These are phyloP conservation scores for Talaromyces marneffei DNA, from an alignment of 2,329 filamentous ascomycete species.

Conservation along the genomic window DNA sequence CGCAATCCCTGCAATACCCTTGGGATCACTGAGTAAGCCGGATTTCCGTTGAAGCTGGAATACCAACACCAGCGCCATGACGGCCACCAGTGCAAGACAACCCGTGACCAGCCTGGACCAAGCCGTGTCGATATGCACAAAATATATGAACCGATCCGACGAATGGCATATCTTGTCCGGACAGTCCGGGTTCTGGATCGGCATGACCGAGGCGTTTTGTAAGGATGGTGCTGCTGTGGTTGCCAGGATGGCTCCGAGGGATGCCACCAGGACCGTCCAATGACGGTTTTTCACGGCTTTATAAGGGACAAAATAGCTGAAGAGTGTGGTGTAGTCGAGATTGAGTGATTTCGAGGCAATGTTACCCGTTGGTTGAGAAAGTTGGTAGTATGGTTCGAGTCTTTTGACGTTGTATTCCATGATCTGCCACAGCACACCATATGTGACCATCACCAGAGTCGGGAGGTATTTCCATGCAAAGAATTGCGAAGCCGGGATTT, in stretches of 20 bases:
- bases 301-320: constrained; percentile 43
- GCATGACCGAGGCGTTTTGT: constrained; percentile 42
- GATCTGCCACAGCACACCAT: constrained; percentile 47
- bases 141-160: constrained; percentile 29
- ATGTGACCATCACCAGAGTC: constrained; percentile 44
- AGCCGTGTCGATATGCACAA: constrained; percentile 37
- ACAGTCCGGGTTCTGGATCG: constrained; percentile 30
- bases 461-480: constrained; percentile 39
- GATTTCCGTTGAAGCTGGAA: constrained; percentile 44
- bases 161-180: constrained; percentile 21
- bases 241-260: constrained; percentile 41
- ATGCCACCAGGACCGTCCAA: constrained; percentile 44
- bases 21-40: constrained; percentile 44
- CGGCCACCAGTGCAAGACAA: constrained; percentile 37
- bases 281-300: constrained; percentile 42
- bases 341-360: constrained; percentile 38
- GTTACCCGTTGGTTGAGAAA: constrained; percentile 29
- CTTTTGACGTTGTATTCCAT: constrained; percentile 47
- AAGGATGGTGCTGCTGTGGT: constrained; percentile 43
- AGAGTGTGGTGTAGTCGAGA: constrained; percentile 45
- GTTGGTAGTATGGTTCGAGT: constrained; percentile 46
- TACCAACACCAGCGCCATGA: constrained; percentile 38
- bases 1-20: constrained; percentile 47
- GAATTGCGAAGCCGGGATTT: constrained; percentile 26
- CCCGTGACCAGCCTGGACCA: constrained; percentile 43